Conservation (phyloP, 768 basidiomycete species). For the Pleurotus sapidus region DNA sequence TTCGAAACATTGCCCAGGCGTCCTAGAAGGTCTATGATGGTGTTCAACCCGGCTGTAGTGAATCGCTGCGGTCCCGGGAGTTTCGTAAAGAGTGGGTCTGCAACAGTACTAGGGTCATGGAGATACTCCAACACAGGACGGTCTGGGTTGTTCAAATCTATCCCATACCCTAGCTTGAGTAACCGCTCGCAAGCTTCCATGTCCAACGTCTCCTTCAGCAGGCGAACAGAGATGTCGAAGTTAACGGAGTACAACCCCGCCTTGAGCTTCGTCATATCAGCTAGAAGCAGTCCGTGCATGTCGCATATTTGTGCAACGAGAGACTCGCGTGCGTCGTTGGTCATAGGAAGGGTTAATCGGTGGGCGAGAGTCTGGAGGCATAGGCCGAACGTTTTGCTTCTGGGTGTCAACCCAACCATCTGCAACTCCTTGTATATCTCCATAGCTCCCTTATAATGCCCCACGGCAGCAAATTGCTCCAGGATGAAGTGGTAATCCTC, state of each 20-base stretch:
- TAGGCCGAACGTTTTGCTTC: conserved; percentile 55
- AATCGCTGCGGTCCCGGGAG: conserved; percentile 40
- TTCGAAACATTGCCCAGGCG: conserved; percentile 56
- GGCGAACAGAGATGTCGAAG: conserved; percentile 65
- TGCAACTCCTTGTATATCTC: conserved; percentile 61
- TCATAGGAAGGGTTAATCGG: conserved; percentile 60
- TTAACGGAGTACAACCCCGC: conserved; percentile 56
- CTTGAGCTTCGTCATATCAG: conserved; percentile 50
- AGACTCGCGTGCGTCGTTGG: conserved; percentile 27
- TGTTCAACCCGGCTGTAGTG: conserved; percentile 68
- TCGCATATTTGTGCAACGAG: conserved; percentile 29
- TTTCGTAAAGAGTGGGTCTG: neutral
- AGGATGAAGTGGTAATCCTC: conserved; percentile 78
- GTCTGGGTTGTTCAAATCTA: conserved; percentile 77
- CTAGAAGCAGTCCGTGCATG: conserved; percentile 45
- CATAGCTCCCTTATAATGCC: conserved; percentile 60
- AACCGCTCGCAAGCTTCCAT: conserved; percentile 53
- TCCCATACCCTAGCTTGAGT: conserved; percentile 68
- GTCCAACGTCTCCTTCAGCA: conserved; percentile 66
- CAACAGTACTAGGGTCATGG: conserved; percentile 12
- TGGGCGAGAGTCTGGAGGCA: conserved; percentile 70
- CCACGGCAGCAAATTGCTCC: conserved; percentile 72
- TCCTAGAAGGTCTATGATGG: conserved; percentile 69
- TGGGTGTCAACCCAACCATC: conserved; percentile 40
- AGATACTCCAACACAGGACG: conserved; percentile 51